These are phyloP conservation scores for Tulasnella sp. DNA, from an alignment of 768 basidiomycete genomes.

Conservation along the genomic window DNA sequence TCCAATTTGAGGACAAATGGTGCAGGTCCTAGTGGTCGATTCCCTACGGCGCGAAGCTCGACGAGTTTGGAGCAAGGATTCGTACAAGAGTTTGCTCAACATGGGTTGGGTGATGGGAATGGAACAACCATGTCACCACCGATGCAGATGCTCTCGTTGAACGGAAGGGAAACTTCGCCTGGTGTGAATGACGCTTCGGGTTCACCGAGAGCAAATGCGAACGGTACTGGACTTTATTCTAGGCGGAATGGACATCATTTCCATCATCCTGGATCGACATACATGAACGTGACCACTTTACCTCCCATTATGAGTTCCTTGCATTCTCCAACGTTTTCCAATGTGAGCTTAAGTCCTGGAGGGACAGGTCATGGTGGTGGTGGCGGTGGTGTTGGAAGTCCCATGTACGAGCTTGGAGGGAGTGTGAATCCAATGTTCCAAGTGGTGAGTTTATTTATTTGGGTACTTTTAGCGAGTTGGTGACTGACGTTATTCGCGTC, in stretches of 20 bases:
- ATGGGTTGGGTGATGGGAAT: conserved; percentile 39
- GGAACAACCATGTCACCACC: conserved; percentile 8
- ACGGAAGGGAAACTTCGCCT: not conserved
- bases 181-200: too few species aligned
- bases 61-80: conserved; percentile 47
- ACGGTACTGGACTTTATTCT: too few species aligned
- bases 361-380: not conserved
- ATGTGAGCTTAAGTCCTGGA: not conserved
- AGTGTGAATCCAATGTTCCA: conserved; percentile 1
- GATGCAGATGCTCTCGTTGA: conserved; percentile 12
- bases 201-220: too few species aligned
- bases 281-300: conserved; percentile 2
- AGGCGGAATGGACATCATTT: too few species aligned
- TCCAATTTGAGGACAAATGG: conserved; percentile 53
- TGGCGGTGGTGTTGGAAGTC: conserved; percentile 4
- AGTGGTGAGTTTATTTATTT: conserved; percentile 1
- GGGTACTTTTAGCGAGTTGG: not conserved
- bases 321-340: conserved; percentile 13
- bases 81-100: conserved; percentile 57
- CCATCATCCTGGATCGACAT: not conserved
- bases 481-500: conserved; percentile 3
- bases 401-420: conserved; percentile 3
- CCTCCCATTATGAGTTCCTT: conserved; percentile 14
- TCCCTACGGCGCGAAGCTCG: conserved; percentile 61
- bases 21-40: conserved; percentile 51